phyloP scores from a whole-genome alignment of 441 rosid species.

The Adansonia rubrostipa region DNA sequence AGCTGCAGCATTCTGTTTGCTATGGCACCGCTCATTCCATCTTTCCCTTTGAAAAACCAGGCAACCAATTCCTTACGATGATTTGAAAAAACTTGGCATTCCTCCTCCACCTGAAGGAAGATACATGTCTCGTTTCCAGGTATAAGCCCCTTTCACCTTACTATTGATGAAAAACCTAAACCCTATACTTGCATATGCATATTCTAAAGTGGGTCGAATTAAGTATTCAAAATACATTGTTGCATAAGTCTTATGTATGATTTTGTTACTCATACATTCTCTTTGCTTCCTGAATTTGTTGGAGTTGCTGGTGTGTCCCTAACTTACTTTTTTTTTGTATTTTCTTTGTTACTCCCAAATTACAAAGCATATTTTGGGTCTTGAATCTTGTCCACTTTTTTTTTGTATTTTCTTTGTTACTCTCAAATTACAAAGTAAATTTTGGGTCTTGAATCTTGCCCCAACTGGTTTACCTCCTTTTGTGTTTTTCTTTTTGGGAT shows the following conservation, averaged over 20 bases:
- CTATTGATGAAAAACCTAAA: not conserved
- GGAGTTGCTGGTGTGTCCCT: not conserved
- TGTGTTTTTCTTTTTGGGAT: not conserved
- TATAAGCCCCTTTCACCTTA: conserved; percentile 27
- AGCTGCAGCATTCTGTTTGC: conserved; percentile 10
- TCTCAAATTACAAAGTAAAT: not conserved
- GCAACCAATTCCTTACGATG: conserved; percentile 79
- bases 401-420: not conserved
- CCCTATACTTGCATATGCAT: not conserved
- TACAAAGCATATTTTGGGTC: not conserved
- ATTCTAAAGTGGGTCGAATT: not conserved
- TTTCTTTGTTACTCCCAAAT: not conserved
- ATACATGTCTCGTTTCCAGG: conserved; percentile 79
- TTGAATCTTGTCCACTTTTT: not conserved
- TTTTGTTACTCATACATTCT: not conserved
- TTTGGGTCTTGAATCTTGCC: not conserved
- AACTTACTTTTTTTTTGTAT: not conserved
- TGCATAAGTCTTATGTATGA: not conserved
- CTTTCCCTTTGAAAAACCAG: conserved; percentile 39
- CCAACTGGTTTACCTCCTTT: conserved; percentile 11
- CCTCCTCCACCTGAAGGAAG: conserved; percentile 91
- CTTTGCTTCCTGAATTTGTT: conserved; percentile 18
- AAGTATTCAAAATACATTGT: conserved; percentile 6
- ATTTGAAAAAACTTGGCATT: conserved; percentile 81
- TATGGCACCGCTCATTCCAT: conserved; percentile 22